Conservation (phyloP, 2,329 filamentous ascomycete genomes). For the Cytospora piceicola region DNA sequence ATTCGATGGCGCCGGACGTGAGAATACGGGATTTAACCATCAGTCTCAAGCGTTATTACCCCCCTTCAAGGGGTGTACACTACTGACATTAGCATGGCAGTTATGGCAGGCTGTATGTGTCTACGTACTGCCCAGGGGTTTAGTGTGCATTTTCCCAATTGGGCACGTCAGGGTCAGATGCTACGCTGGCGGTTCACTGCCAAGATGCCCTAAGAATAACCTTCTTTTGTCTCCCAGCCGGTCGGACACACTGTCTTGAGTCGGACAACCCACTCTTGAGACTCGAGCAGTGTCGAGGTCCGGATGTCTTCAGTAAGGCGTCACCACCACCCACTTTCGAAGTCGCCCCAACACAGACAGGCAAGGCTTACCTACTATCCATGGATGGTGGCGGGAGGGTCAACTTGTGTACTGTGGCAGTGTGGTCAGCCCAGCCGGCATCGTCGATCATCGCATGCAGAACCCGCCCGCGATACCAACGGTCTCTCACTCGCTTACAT, state of each 20-base stretch:
- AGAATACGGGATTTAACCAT: conserved; percentile 15
- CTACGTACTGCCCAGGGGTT: conserved; percentile 1
- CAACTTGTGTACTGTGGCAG: no score
- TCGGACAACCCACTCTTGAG: not conserved
- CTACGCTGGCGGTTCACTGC: conserved; percentile 15
- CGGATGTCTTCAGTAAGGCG: no score
- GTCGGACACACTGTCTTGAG: conserved; percentile 16
- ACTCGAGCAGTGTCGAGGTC: no score
- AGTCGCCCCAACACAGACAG: not conserved
- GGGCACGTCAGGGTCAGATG: conserved; percentile 9
- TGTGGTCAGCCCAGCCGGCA: not conserved
- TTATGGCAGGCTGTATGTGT: not conserved
- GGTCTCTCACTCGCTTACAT: conserved; percentile 11
- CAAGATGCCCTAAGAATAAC: conserved; percentile 25
- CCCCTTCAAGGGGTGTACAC: not conserved
- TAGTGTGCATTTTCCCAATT: conserved; percentile 10
- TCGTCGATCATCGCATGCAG: not conserved
- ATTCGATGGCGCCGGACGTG: not conserved
- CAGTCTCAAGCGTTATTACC: conserved; percentile 19
- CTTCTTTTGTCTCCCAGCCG: conserved; percentile 24
- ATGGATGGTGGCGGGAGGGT: not conserved
- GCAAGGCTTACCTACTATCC: no score
- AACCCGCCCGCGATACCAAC: conserved; percentile 13
- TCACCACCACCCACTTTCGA: not conserved
- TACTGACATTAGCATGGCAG: not conserved